Base-by-base conservation (phyloP, 257 asterid species). In the Solanum appendiculatum region DNA sequence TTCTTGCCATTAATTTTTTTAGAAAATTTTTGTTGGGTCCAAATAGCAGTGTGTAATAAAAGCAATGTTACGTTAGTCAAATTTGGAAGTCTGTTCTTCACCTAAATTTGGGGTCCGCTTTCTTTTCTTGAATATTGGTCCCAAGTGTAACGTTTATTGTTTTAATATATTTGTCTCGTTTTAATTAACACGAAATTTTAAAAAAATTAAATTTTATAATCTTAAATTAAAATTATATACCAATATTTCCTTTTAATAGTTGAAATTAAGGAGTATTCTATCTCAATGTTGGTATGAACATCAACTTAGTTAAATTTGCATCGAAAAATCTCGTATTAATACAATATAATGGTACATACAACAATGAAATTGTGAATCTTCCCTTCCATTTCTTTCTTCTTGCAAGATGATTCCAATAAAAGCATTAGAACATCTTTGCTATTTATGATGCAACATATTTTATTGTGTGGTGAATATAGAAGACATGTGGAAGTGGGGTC, bases 351-450 rank as follows among this genome's bases (percentile, higher is more conserved):
- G 0, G 80, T 63, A 94, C 96, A 94, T 40, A 91, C 93, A 0
- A 93, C 66, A 4, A 90, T 83, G 37, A 88, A 87, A 85, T 91
- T 93, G 80, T 86, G 88, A 44, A 93, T 86, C 86, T 94, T 96
- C 1, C 95, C 4, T 86, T 91, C 94, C 93, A 91, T 90, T 25
- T 36, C 54, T 18, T 46, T 34, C n/a, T 42, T 80, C 40, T 44
- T 13, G 9, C 31, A 18, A 27, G 60, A 75, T 25, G 2, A 58
- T 23, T 58, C 15, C 29, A 21, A 58, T 58, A 9, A 58, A 58
- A 23, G 9, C 25, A 21, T 23, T 9, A 23, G 68, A 58, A 14
- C 15, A 23, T 0, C 1, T 77, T 25, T 25, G 10, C 3, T 77
- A 42, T 77, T 25, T 77, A 20, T 42, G 13, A 42, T 42, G 4